Percentiles rank a stretch among this genome's conserved stretches.
Evolutionary conservation across 345 rosid species (phyloP).

Genomic region (Populus deltoides): DNA sequence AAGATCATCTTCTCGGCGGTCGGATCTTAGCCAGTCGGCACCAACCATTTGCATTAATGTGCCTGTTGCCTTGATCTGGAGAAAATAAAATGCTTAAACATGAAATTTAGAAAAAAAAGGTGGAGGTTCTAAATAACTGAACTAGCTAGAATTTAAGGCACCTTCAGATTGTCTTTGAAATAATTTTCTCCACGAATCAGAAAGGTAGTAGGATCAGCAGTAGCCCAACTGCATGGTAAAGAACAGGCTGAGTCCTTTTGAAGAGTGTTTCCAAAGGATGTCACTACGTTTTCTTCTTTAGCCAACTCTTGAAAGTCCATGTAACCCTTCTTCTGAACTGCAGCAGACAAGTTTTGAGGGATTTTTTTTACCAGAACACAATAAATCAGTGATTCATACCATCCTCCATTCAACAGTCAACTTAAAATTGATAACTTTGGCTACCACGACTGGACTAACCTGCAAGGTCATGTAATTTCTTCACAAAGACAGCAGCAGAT

Average conservation of each 20-base stretch:
- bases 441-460: constrained; percentile 29
- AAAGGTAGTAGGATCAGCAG: constrained; percentile 70
- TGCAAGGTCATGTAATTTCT: constrained; percentile 76
- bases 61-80: constrained; percentile 62
- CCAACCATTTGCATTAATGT: constrained; percentile 86
- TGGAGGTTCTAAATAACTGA: background rate
- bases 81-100: background rate
- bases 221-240: constrained; percentile 70
- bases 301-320: constrained; percentile 56
- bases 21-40: constrained; percentile 91
- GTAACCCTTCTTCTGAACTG: constrained; percentile 80
- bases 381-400: background rate
- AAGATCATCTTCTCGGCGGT: constrained; percentile 68
- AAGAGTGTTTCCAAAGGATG: constrained; percentile 70
- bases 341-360: constrained; percentile 8
- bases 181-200: constrained; percentile 76
- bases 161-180: constrained; percentile 68
- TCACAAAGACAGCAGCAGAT: constrained; percentile 63
- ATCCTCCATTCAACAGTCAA: constrained; percentile 5
- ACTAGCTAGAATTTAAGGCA: constrained; percentile 19
- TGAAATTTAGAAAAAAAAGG: background rate
- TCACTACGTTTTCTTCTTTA: constrained; percentile 30
- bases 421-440: background rate
- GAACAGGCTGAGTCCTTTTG: constrained; percentile 52
- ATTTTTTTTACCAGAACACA: constrained; percentile 5